phyloP scores from a whole-genome alignment of 1,284 basidiomycete species.

The Chalciporus sp. region DNA sequence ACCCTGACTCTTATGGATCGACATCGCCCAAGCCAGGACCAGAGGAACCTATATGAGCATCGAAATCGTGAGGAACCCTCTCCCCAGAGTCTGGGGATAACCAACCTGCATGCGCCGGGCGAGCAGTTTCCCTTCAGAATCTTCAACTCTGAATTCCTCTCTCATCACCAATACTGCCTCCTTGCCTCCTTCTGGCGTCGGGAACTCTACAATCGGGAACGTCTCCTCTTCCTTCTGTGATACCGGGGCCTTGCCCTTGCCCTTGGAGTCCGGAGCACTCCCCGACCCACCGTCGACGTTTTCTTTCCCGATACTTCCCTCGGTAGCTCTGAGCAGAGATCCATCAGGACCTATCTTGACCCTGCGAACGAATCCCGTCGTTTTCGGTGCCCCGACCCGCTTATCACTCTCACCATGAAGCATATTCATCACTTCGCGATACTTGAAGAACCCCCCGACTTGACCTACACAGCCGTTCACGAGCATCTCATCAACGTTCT shows the following conservation, averaged over 20 bases:
- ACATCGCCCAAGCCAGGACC: conserved; percentile 76
- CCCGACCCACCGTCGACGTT: conserved; percentile 14
- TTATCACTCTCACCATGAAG: conserved; percentile 25
- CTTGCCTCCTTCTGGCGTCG: conserved; percentile 48
- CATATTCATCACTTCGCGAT: conserved; percentile 20
- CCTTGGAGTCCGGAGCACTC: not conserved
- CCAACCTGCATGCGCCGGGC: conserved; percentile 53
- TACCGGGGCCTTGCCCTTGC: not conserved
- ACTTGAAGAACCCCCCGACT: conserved; percentile 55
- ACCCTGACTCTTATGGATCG: conserved; percentile 82
- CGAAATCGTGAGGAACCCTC: not conserved
- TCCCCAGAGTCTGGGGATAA: not conserved
- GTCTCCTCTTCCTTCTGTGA: conserved; percentile 34
- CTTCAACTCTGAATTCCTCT: conserved; percentile 70
- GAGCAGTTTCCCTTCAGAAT: conserved; percentile 67
- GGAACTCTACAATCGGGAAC: conserved; percentile 69
- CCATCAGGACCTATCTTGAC: conserved; percentile 13
- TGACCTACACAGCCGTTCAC: conserved; percentile 78
- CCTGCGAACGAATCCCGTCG: conserved; percentile 31
- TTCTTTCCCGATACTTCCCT: conserved; percentile 19
- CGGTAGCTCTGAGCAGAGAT: not conserved
- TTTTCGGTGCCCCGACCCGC: conserved; percentile 11
- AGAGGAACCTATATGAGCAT: conserved; percentile 49
- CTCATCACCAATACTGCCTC: conserved; percentile 55
- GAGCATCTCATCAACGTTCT: conserved; percentile 75